Evolutionary conservation across 306 rosid genomes (phyloP).

Genomic region (Medicago lupulina): DNA sequence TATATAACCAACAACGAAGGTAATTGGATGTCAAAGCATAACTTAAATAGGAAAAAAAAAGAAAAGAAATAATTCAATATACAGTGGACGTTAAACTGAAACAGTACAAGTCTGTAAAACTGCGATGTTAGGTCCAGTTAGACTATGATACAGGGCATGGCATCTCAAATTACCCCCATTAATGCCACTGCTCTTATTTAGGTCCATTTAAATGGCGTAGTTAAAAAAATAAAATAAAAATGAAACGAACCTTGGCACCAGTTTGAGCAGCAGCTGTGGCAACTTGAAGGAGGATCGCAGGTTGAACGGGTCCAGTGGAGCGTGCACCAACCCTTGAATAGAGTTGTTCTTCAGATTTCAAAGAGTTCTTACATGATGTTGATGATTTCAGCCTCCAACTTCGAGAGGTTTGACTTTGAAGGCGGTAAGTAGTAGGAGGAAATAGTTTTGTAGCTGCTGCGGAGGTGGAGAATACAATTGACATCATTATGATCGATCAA

Average conservation of each 20-base stretch:
- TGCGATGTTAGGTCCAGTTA: background rate
- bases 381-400: constrained; percentile 42
- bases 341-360: constrained; percentile 48
- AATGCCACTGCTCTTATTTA: too few relatives aligned
- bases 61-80: too few relatives aligned
- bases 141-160: too few relatives aligned
- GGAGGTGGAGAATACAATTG: constrained; percentile 52
- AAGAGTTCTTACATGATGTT: constrained; percentile 50
- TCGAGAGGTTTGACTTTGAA: background rate
- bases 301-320: constrained; percentile 69
- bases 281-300: constrained; percentile 70
- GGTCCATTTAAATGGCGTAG: too few relatives aligned
- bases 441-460: constrained; percentile 41
- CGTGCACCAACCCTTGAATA: constrained; percentile 61
- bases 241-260: constrained; percentile 77
- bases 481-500: constrained; percentile 35
- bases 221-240: too few relatives aligned
- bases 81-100: background rate
- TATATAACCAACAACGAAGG: constrained; percentile 41
- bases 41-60: background rate
- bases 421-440: constrained; percentile 18
- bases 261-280: constrained; percentile 85
- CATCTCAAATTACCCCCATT: too few relatives aligned
- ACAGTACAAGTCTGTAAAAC: background rate
- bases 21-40: constrained; percentile 31